Percentiles rank a stretch among this genome's conserved stretches.
Conservation (phyloP, 148 eudicot genomes). For the Diospyros kaki region DNA sequence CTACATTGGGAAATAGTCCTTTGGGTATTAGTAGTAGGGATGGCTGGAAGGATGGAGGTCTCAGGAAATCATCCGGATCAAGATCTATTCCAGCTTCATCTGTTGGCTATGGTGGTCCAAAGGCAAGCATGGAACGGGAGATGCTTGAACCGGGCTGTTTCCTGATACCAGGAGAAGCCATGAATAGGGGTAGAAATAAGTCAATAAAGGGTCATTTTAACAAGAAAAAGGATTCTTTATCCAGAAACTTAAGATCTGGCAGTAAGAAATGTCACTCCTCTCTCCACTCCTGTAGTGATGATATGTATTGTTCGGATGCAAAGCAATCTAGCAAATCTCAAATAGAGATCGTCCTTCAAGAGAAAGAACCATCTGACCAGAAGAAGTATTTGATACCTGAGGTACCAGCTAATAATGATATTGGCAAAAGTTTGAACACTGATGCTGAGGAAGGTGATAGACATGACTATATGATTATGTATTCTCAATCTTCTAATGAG, state of each 20-base stretch:
- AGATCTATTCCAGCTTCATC: no score
- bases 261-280: constrained; percentile 27
- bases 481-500: constrained; percentile 24
- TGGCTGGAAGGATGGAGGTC: no score
- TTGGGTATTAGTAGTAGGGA: no score
- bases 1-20: no score
- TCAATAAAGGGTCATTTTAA: constrained; percentile 28
- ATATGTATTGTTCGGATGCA: constrained; percentile 25
- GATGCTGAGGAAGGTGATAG: constrained; percentile 26
- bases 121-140: constrained; percentile 29
- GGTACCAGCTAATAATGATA: constrained; percentile 14
- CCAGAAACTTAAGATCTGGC: constrained; percentile 23
- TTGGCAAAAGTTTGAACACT: constrained; percentile 15
- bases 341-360: constrained; percentile 18
- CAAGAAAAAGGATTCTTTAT: constrained; percentile 20
- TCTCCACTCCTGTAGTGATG: constrained; percentile 16
- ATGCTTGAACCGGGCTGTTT: constrained; percentile 29
- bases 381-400: constrained; percentile 29
- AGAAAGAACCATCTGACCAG: constrained; percentile 26
- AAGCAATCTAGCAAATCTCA: constrained; percentile 20
- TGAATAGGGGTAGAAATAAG: constrained; percentile 27
- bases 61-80: no score
- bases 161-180: constrained; percentile 26
- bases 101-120: constrained; percentile 33
- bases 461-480: constrained; percentile 12